Evolutionary conservation across 345 rosid genomes (phyloP).

Genomic region (Ceriops zippeliana): DNA sequence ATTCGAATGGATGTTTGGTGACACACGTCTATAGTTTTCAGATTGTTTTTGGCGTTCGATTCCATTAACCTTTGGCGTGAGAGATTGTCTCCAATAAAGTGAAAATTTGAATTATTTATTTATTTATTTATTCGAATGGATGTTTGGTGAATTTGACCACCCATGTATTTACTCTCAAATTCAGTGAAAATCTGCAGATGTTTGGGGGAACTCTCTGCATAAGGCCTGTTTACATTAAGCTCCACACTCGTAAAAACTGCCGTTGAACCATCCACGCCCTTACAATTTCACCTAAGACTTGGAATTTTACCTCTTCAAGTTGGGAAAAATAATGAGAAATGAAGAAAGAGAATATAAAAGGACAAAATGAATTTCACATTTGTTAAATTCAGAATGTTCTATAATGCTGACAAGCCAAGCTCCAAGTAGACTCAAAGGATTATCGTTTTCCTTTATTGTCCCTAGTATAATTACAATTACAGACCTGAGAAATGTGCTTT

Average conservation of each 20-base stretch:
- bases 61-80: too few species aligned
- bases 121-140: not conserved
- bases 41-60: not conserved
- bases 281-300: not conserved
- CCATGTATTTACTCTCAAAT: too few species aligned
- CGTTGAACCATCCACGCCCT: too few species aligned
- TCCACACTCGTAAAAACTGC: too few species aligned
- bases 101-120: not conserved
- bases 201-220: too few species aligned
- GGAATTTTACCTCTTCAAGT: not conserved
- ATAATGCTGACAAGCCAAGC: not conserved
- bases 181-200: too few species aligned
- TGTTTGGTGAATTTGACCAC: too few species aligned
- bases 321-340: not conserved
- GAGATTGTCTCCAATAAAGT: too few species aligned
- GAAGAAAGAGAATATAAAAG: not conserved
- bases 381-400: not conserved
- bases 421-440: not conserved
- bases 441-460: constrained; percentile 8
- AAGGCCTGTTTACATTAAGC: too few species aligned
- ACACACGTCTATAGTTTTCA: too few species aligned
- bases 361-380: not conserved
- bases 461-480: constrained; percentile 13
- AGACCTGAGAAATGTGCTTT: constrained; percentile 9
- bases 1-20: constrained; percentile 1